phyloP scores from a whole-genome alignment of 306 rosid species.

The Hippophae rhamnoides region DNA sequence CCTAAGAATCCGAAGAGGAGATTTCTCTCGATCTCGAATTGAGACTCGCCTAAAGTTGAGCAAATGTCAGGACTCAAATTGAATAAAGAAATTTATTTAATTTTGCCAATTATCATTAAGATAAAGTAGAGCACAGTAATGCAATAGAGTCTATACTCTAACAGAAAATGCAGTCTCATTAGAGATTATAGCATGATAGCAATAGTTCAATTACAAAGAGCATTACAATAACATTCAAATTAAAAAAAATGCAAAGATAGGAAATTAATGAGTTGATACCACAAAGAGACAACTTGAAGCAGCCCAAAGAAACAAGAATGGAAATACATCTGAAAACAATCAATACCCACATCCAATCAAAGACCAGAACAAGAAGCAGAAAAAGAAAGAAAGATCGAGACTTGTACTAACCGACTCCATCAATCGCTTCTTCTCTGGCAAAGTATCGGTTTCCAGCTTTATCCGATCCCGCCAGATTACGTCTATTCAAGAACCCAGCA shows the following conservation, averaged over 20 bases:
- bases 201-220: neutral
- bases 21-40: too few species aligned
- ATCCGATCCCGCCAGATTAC: slow-evolving; percentile 53
- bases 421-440: slow-evolving; percentile 50
- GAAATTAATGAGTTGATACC: neutral
- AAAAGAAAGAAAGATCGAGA: slow-evolving; percentile 17
- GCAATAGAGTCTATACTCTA: too few species aligned
- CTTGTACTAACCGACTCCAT: slow-evolving; percentile 55
- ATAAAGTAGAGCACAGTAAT: too few species aligned
- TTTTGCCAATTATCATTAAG: too few species aligned
- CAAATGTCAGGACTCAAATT: too few species aligned
- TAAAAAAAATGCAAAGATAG: neutral
- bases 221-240: neutral
- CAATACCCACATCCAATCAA: neutral
- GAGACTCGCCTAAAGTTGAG: too few species aligned
- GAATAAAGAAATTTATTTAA: too few species aligned
- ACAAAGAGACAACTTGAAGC: neutral
- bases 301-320: slow-evolving; percentile 4
- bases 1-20: too few species aligned
- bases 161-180: too few species aligned
- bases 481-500: slow-evolving; percentile 39
- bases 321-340: neutral
- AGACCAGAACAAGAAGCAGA: neutral
- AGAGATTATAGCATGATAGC: too few species aligned
- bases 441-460: slow-evolving; percentile 74